A percentile compares a stretch with the other conserved stretches of the same genome.
Evolutionary conservation across 148 eudicot genomes (phyloP).

Genomic region (Mesembryanthemum crystallinum): DNA sequence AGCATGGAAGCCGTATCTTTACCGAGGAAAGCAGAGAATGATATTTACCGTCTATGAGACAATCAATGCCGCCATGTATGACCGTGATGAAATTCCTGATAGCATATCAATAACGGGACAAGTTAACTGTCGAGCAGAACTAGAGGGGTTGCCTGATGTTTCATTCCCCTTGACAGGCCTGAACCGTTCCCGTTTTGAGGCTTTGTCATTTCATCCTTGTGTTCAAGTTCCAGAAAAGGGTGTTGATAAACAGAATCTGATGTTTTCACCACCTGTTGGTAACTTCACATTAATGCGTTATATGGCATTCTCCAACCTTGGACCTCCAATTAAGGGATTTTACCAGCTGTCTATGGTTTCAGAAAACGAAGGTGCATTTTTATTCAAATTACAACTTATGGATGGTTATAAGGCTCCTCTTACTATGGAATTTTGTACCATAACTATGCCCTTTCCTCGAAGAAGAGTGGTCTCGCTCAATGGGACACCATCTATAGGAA

Average conservation of each 20-base stretch:
- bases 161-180: constrained; percentile 82
- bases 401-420: constrained; percentile 87
- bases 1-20: constrained; percentile 99
- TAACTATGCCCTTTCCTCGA: constrained; percentile 96
- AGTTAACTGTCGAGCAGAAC: constrained; percentile 94
- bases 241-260: constrained; percentile 73
- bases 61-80: constrained; percentile 92
- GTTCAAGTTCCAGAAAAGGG: constrained; percentile 96
- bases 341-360: constrained; percentile 99
- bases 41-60: constrained; percentile 77
- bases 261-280: constrained; percentile 91
- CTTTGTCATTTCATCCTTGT: constrained; percentile 84
- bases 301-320: constrained; percentile 57
- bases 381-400: constrained; percentile 78
- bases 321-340: constrained; percentile 91
- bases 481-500: constrained; percentile 93
- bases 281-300: constrained; percentile 82
- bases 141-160: constrained; percentile 96
- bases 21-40: constrained; percentile 82
- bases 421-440: constrained; percentile 83
- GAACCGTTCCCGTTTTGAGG: constrained; percentile 55
- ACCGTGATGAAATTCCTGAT: constrained; percentile 92
- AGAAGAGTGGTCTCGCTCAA: constrained; percentile 74
- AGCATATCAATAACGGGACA: constrained; percentile 73
- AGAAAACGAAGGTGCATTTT: constrained; percentile 99